Percentiles rank a stretch among this genome's conserved stretches.
These are phyloP conservation scores for Calonectria pseudoturangicola DNA, from an alignment of 2,329 filamentous ascomycete genomes.

Conservation along the genomic window DNA sequence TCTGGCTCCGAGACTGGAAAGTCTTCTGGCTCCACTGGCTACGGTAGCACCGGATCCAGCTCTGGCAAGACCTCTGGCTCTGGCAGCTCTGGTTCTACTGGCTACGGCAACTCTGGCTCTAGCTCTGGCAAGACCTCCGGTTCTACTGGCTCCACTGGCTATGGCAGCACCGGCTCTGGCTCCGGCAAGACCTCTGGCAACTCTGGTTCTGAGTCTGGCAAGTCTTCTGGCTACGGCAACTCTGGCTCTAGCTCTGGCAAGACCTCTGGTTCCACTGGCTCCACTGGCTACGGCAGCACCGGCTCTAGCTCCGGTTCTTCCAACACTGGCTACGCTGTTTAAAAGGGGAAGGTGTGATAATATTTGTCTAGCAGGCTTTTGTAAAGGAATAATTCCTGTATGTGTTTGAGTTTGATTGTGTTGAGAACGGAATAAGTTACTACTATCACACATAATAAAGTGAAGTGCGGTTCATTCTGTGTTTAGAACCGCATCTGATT, in stretches of 20 bases:
- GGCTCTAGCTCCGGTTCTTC: too few species aligned
- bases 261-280: neutral
- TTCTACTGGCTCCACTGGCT: neutral
- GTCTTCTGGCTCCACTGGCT: neutral
- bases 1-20: neutral
- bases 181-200: neutral
- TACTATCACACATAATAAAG: too few species aligned
- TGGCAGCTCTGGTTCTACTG: neutral
- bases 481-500: too few species aligned
- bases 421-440: too few species aligned
- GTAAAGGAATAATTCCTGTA: too few species aligned
- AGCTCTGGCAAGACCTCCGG: neutral
- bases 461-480: too few species aligned
- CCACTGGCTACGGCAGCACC: neutral
- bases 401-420: too few species aligned
- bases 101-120: neutral
- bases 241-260: neutral
- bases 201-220: neutral
- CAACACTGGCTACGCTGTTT: too few species aligned
- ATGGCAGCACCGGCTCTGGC: neutral
- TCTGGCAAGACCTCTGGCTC: neutral
- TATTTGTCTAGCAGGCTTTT: too few species aligned
- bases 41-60: neutral
- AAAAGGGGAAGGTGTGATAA: too few species aligned
- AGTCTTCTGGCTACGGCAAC: neutral